Base-by-base conservation (phyloP, 805 yeast genomes). In the Yamadazyma laniorum region DNA sequence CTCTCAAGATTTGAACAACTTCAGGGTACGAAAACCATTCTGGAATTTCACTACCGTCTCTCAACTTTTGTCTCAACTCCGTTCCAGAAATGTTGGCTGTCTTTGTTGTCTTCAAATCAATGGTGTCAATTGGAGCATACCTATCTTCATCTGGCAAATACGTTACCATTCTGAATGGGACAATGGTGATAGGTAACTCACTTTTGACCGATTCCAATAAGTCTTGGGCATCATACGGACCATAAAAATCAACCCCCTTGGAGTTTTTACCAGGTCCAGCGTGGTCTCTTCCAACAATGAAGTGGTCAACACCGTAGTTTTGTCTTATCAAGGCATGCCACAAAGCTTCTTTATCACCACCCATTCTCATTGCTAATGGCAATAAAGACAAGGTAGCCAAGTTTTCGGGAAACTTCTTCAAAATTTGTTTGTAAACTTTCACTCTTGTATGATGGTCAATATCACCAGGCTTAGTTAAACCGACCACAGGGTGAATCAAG, bases 351-450 rank as follows among this genome's bases (percentile, higher is more conserved):
- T 95, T 80, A 63, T 91, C 97, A 63, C 98, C 98, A 40, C 93
- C 97, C 98, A 90, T 90, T 75, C 98, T 82, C 98, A 90, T 90
- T 27, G 98, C 98, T 56, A 90, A 73, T 9, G 98, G 98, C 52
- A 90, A 74, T 48, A 90, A 70, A 6, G 96, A 82, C 45, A 90
- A 71, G 48, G 85, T 80, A 12, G 97, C 97, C 78, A 90, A 83
- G 38, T 96, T 96, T 48, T 82, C 85, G 36, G 97, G 98, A 66
- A 86, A 90, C 56, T 91, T 84, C 67, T 90, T 86, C 65, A 91
- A 77, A 52, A 90, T 80, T 52, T 91, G 95, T 66, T 86, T 85
- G 71, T 90, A 90, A 11, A 90, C 98, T 54, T 93, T 85, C 40
- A 90, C 97, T 69, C 98, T 82, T 37, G 98, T 90, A 67, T 90